Evolutionary conservation across 305 asterid species (phyloP), one percentile per base, ranked within the genome.

Genomic region (Withania somnifera): DNA sequence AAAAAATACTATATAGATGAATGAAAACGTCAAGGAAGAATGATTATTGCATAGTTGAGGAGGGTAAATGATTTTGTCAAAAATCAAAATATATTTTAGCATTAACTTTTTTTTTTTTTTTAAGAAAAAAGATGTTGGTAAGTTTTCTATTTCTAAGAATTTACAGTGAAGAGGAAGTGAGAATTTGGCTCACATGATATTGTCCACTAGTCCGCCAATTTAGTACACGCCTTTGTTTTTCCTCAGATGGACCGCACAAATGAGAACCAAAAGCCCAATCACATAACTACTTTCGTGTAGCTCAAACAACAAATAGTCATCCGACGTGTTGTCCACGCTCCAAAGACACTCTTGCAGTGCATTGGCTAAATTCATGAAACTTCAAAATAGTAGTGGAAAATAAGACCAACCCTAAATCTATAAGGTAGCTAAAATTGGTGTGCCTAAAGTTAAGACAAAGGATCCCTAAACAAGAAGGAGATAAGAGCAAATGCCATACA

Each of bases 341-440:
- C 6, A 0, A 0, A 17, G 20, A 13, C 63, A 54, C 19, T 47
- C 77, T 17, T 61, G 78, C 67, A 40, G 82, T 58, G 45, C 86
- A 47, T 57, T 77, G 89, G 88, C 79, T 82, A 86, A 89, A 53
- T 79, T 52, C 83, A 81, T 79, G 89, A 77, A 87, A 81, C 86
- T 81, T 78, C 58, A 78, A 75, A 61, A 38, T 11, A 13, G 45
- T 9, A 77, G 69, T 40, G 63, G 56, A 63, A 50, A 83, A 20
- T 63, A 68, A 84, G 66, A 22, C 82, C 83, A 86, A 84, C 90
- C 92, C 92, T 89, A 84, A 79, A 38, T 53, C 42, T 78, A 30
- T 50, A 40, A 79, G 71, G 28, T 77, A 64, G 63, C 82, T 73
- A 83, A 79, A 83, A 88, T 82, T 82, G 81, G 19, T 32, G 80